phyloP scores from a whole-genome alignment of 23 red algal species.

The Gracilaria gracilis region DNA sequence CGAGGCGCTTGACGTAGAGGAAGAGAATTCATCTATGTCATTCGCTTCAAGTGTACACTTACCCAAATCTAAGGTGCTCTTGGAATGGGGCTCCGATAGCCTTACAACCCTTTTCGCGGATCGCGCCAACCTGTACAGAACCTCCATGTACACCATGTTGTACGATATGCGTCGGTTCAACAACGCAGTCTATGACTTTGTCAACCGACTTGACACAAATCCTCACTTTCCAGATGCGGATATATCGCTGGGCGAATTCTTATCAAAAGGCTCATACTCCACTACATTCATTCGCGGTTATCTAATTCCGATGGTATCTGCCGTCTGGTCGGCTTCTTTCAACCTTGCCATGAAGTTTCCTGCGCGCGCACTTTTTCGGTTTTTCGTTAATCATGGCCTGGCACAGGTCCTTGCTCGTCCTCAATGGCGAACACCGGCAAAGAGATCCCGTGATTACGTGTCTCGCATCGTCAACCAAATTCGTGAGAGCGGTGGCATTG shows the following conservation, averaged over 20 bases:
- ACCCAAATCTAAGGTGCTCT: conserved; percentile 23
- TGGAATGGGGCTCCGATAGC: conserved; percentile 94
- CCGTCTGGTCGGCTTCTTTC: conserved; percentile 91
- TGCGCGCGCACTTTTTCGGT: conserved; percentile 76
- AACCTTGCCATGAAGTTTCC: conserved; percentile 77
- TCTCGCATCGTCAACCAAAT: conserved; percentile 47
- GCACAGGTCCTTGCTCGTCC: conserved; percentile 88
- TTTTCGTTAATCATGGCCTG: conserved; percentile 98
- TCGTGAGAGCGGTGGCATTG: conserved; percentile 39
- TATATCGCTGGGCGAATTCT: conserved; percentile 74
- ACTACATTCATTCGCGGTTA: conserved; percentile 82
- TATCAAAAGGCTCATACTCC: conserved; percentile 73
- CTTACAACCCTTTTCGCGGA: conserved; percentile 78
- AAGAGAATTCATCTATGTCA: conserved; percentile 93
- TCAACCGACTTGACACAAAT: conserved; percentile 58
- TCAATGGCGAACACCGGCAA: conserved; percentile 88
- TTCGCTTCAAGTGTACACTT: conserved; percentile 81
- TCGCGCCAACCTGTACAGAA: conserved; percentile 59
- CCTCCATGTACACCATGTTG: conserved; percentile 85
- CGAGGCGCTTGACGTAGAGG: conserved; percentile 75
- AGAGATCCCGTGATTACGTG: conserved; percentile 83
- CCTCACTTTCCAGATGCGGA: conserved; percentile 41
- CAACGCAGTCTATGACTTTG: conserved; percentile 61
- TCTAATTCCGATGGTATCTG: conserved; percentile 92
- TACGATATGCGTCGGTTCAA: conserved; percentile 95